These are phyloP conservation scores for Penstemon newberryi DNA, from an alignment of 257 asterid genomes.

Conservation along the genomic window DNA sequence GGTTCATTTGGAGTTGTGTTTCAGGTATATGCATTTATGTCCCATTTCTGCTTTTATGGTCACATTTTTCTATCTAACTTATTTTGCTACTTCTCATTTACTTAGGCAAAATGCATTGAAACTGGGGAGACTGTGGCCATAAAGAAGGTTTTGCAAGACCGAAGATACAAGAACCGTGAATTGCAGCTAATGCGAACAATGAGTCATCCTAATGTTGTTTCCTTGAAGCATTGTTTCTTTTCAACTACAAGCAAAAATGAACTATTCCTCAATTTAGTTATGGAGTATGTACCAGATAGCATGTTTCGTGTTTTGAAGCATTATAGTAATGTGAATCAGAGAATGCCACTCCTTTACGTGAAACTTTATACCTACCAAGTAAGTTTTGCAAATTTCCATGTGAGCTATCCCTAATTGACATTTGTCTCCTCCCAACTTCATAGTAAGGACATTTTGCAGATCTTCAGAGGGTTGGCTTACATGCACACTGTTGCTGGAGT, in stretches of 20 bases:
- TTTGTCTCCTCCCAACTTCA: constrained; percentile 12
- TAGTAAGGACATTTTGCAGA: constrained; percentile 46
- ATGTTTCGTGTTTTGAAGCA: constrained; percentile 78
- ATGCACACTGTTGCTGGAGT: constrained; percentile 93
- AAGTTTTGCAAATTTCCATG: constrained; percentile 29
- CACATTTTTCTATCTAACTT: not conserved
- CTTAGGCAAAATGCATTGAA: constrained; percentile 92
- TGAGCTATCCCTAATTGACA: constrained; percentile 3
- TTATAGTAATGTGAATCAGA: constrained; percentile 70
- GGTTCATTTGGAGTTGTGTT: constrained; percentile 74
- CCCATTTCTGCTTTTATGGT: not conserved
- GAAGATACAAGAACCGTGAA: constrained; percentile 92
- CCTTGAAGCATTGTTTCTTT: constrained; percentile 87
- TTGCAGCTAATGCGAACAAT: constrained; percentile 90
- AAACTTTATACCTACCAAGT: constrained; percentile 93
- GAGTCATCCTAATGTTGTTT: constrained; percentile 93
- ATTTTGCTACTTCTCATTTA: constrained; percentile 16
- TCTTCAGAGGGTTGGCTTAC: constrained; percentile 92
- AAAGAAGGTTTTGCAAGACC: constrained; percentile 92
- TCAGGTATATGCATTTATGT: constrained; percentile 47
- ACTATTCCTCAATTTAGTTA: constrained; percentile 87
- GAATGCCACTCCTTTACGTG: constrained; percentile 89
- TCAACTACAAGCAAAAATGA: constrained; percentile 84
- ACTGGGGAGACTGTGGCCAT: constrained; percentile 96
- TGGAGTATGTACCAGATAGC: constrained; percentile 93